Percentiles rank a stretch among this genome's conserved stretches.
Conservation (phyloP, 345 rosid genomes). For the Brassica juncea region DNA sequence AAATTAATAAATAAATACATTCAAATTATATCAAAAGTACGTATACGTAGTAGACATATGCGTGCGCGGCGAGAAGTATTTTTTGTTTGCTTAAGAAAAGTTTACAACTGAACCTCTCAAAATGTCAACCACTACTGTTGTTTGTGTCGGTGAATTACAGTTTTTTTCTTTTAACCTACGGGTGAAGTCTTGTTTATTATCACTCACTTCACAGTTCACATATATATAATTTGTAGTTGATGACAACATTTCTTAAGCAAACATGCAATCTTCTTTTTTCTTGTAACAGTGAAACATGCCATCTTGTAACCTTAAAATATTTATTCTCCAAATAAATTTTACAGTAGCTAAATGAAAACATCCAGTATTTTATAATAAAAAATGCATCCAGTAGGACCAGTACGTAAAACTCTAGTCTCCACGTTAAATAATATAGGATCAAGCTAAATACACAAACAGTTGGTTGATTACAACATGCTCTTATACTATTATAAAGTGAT, state of each 20-base stretch:
- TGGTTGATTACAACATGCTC: slow-evolving; percentile 7
- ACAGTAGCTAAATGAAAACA: neutral
- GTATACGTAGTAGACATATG: neutral
- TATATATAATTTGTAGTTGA: neutral
- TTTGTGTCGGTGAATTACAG: slow-evolving; percentile 6
- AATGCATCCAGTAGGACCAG: neutral
- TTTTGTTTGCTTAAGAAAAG: too few species aligned
- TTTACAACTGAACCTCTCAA: slow-evolving; percentile 9
- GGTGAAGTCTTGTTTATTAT: neutral
- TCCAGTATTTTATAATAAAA: neutral
- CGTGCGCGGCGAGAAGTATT: neutral
- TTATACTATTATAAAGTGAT: neutral
- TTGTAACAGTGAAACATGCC: neutral
- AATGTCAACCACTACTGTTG: neutral
- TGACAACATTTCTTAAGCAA: neutral
- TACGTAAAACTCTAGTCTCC: neutral
- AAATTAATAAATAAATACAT: neutral
- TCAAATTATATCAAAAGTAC: slow-evolving; percentile 10
- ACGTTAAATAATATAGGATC: neutral
- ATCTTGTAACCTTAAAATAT: neutral
- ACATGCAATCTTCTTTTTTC: neutral
- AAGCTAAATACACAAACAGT: slow-evolving; percentile 1
- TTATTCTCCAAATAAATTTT: neutral
- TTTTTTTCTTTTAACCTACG: neutral
- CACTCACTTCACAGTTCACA: neutral